phyloP scores from a whole-genome alignment of 139 green algal species.

The Chlamydomonas sphaeroides region DNA sequence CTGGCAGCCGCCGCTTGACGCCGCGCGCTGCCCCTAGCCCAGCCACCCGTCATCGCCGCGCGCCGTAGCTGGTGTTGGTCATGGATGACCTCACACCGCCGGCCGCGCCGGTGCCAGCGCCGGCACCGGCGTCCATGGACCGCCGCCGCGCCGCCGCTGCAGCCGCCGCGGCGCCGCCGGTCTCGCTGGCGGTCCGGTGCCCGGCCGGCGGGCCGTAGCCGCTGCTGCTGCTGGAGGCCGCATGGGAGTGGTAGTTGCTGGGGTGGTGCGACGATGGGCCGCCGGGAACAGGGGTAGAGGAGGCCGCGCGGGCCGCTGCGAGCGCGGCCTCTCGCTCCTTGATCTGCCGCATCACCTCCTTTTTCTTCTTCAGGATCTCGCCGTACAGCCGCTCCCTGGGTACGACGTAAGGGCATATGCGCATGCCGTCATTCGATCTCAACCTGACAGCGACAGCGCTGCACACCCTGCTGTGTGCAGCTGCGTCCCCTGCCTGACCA shows the following conservation, averaged over 20 bases:
- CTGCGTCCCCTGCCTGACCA: too few relatives aligned
- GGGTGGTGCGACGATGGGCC: background rate
- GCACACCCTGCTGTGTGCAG: too few relatives aligned
- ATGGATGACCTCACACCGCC: too few relatives aligned
- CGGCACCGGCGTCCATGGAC: background rate
- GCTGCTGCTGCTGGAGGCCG: background rate
- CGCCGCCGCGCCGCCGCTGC: background rate
- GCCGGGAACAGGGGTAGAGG: constrained; percentile 2
- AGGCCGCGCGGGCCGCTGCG: constrained; percentile 21
- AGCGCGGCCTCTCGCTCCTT: constrained; percentile 64
- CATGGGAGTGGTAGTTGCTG: background rate
- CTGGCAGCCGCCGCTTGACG: too few relatives aligned
- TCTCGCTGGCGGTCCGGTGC: background rate
- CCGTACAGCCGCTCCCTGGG: constrained; percentile 85
- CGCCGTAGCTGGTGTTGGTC: background rate
- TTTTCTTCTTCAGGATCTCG: constrained; percentile 91
- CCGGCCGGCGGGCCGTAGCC: background rate
- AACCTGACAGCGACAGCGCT: too few relatives aligned
- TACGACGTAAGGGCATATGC: too few relatives aligned
- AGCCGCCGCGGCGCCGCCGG: too few relatives aligned
- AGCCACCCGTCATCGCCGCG: too few relatives aligned
- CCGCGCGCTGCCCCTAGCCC: too few relatives aligned
- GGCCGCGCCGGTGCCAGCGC: background rate
- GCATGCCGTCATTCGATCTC: too few relatives aligned
- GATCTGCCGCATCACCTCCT: constrained; percentile 74